A percentile compares a stretch with the other conserved stretches of the same genome.
Conservation (phyloP, 257 asterid species). For the Scutellaria baicalensis region DNA sequence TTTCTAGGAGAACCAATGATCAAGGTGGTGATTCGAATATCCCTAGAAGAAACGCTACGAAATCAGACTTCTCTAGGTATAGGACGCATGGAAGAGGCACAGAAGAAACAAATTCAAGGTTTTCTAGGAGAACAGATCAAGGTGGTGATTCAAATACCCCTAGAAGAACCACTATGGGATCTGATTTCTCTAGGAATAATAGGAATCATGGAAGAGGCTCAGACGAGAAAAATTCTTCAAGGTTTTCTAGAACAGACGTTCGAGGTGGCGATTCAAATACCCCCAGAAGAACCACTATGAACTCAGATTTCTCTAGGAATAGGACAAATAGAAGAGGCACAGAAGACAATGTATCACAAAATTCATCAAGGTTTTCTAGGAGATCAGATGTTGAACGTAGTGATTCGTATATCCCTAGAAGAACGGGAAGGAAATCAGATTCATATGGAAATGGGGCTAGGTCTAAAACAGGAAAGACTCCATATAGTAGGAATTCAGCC, state of each 20-base stretch:
- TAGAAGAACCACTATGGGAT: not conserved
- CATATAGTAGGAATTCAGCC: constrained; percentile 21
- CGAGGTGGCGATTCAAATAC: not conserved
- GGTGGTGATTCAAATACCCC: not conserved
- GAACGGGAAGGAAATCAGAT: constrained; percentile 14
- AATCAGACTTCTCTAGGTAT: constrained; percentile 1
- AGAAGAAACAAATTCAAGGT: constrained; percentile 27
- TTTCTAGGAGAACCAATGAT: constrained; percentile 21
- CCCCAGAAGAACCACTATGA: not conserved
- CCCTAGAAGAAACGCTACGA: constrained; percentile 6
- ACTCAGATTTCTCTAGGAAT: constrained; percentile 1
- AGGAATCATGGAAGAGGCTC: constrained; percentile 15
- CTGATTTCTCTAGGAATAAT: not conserved
- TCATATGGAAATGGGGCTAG: constrained; percentile 21
- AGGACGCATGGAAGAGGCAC: constrained; percentile 15
- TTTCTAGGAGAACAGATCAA: constrained; percentile 19
- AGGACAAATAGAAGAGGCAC: constrained; percentile 16
- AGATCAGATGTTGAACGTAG: constrained; percentile 19
- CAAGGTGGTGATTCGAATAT: constrained; percentile 16
- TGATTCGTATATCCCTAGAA: constrained; percentile 10
- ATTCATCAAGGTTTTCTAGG: constrained; percentile 24
- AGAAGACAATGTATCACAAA: constrained; percentile 13
- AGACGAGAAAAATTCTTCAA: constrained; percentile 23
- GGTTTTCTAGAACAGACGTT: constrained; percentile 18
- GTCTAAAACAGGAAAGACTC: constrained; percentile 21